A percentile compares a stretch with the other conserved stretches of the same genome.
phyloP scores from a whole-genome alignment of 2,329 filamentous ascomycete species.

The Aspergillus brunneoviolaceus region DNA sequence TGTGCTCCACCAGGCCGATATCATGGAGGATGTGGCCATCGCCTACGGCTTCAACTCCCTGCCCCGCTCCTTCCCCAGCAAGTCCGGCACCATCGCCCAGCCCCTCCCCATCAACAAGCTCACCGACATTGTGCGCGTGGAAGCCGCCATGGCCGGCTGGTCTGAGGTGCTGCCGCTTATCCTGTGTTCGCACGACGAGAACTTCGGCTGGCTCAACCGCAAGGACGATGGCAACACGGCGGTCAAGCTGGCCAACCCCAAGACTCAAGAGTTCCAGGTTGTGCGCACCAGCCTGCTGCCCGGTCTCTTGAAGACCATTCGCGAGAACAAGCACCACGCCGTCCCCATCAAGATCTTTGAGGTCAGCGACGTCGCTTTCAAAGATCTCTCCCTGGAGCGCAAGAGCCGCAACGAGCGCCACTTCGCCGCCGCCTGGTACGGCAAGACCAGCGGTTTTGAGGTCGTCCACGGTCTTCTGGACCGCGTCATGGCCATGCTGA shows the following conservation, averaged over 20 bases:
- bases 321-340: conserved; percentile 85
- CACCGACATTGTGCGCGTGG: conserved; percentile 81
- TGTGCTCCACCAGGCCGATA: conserved; percentile 92
- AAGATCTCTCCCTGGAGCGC: conserved; percentile 77
- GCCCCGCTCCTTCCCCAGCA: conserved; percentile 80
- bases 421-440: conserved; percentile 94
- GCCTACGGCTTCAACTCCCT: conserved; percentile 98
- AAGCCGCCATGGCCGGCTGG: conserved; percentile 94
- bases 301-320: conserved; percentile 86
- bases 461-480: conserved; percentile 92
- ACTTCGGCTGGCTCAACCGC: conserved; percentile 92
- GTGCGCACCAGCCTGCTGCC: conserved; percentile 84
- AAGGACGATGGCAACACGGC: conserved; percentile 81
- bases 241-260: conserved; percentile 84
- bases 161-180: conserved; percentile 94
- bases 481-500: conserved; percentile 88
- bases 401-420: conserved; percentile 90
- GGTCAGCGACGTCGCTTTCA: conserved; percentile 86
- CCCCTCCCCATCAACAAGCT: conserved; percentile 93
- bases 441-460: conserved; percentile 92
- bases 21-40: conserved; percentile 98
- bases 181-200: conserved; percentile 96
- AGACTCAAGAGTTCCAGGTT: conserved; percentile 90
- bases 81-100: conserved; percentile 80
- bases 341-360: conserved; percentile 93